Conservation (phyloP, 1,139 yeast genomes). For the Yamadazyma sp. region DNA sequence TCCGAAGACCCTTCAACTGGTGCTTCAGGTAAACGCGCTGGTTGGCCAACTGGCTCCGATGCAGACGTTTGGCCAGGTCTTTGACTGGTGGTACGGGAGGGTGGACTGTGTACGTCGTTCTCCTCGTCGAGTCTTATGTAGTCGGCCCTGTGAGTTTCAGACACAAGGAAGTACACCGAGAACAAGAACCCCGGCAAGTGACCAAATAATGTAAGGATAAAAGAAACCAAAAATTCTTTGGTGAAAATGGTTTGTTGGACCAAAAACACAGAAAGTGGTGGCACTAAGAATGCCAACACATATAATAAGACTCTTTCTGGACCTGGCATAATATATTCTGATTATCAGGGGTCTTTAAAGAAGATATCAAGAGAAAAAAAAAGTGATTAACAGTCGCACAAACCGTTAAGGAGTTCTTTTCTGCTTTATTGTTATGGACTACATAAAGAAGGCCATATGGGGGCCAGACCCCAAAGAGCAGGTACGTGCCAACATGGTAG, state of each 20-base stretch:
- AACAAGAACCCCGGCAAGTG: constrained; percentile 40
- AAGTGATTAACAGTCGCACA: constrained; percentile 3
- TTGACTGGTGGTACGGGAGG: not conserved
- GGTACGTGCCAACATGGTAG: constrained; percentile 40
- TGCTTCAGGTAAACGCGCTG: constrained; percentile 4
- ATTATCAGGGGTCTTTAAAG: too few relatives aligned
- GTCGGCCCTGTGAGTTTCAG: constrained; percentile 21
- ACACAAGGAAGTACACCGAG: constrained; percentile 29
- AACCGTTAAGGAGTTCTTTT: not conserved
- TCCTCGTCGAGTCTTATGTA: constrained; percentile 25
- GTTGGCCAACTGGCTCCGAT: not conserved
- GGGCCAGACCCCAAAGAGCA: constrained; percentile 97
- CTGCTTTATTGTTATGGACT: constrained; percentile 17
- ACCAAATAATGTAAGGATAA: constrained; percentile 38
- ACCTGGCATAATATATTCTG: constrained; percentile 54
- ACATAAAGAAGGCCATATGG: constrained; percentile 79
- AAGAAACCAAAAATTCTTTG: constrained; percentile 35
- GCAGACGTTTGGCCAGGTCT: too few relatives aligned
- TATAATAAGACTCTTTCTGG: constrained; percentile 26
- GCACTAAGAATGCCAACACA: constrained; percentile 34
- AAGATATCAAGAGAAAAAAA: not conserved
- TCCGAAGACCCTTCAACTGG: constrained; percentile 14
- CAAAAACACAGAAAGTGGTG: constrained; percentile 42
- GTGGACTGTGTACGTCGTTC: not conserved
- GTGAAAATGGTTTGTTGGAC: constrained; percentile 30